Evolutionary conservation across 1,284 basidiomycete genomes (phyloP), one percentile per base, ranked within the genome.

Genomic region (Phlebopus sp.): DNA sequence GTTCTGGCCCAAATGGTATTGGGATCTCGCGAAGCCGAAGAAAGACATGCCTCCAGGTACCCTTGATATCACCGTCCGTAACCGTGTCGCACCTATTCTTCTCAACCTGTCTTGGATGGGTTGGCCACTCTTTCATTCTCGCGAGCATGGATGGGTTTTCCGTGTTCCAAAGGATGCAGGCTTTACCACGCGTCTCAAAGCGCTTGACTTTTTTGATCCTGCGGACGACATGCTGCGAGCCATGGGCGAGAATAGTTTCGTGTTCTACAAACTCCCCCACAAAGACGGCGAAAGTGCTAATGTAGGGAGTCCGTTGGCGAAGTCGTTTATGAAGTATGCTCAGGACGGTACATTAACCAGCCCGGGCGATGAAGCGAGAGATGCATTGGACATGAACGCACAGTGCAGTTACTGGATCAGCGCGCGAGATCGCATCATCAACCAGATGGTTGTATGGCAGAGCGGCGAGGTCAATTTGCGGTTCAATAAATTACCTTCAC

Each of bases 321-420:
- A 98, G 70, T 81, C 80, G 4, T 99, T 98, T 68, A 78, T 97
- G 66, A 86, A 90, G 59, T 90, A 83, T 55, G 86, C 93, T 37
- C 87, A 92, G 64, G 86, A 92, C 55, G 91, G 92, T 8, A 89
- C 86, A 8, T 68, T 97, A 47, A 86, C 84, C 43, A 88, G 86
- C 54, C 85, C 90, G 0, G 86, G 84, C 3, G 77, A 80, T 40
- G 86, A 88, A 45, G 92, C 95, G 1, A 80, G 80, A 59, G 86
- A 87, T 40, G 94, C 96, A 0, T 74, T 97, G 48, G 86, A 93
- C 51, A 86, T 98, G 79, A 98, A 95, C 59, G 89, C 92, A 0
- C 86, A 93, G 59, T 98, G 96, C 73, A 93, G 89, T 63, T 99
- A 99, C 69, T 99, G 96, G 97, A 94, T 97, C 63, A 91, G 89